Base-by-base conservation (phyloP, 768 basidiomycete species). In the Lepiota brunneoincarnata region DNA sequence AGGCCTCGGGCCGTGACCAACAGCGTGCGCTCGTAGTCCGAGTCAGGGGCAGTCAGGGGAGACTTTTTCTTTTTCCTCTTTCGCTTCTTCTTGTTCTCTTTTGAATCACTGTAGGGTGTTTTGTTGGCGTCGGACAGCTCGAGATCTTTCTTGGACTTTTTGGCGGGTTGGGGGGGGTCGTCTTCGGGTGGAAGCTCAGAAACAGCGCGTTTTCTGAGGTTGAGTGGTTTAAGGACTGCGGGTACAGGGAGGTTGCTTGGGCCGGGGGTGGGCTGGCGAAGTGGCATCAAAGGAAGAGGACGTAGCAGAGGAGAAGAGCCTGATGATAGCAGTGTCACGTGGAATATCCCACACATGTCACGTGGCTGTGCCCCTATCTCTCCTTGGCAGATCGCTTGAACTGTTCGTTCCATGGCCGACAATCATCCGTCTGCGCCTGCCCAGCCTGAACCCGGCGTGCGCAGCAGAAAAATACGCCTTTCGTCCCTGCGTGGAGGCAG, bases 51-150 rank as follows among this genome's bases (percentile, higher is more conserved):
- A 12, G 72, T 72, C 23, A 75, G 63, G 20, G 72, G 67, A 1
- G 60, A 61, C 58, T 72, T 74, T 58, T 61, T 69, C 58, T 67
- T 72, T 64, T 69, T 73, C 59, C 69, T 75, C 49, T 71, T 72
- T 48, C 69, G 69, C 17, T 62, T 59, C 37, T 63, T 68, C 36
- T 48, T 59, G 23, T 61, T 61, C 38, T 58, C 57, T 44, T 41
- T 48, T 1, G 17, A 6, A 14, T n/a, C n/a, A n/a, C n/a, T n/a
- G n/a, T 26, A 4, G 6, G 51, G 37, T 12, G 41, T 26, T 58
- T 45, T n/a, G 40, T 42, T 54, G 49, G 26, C 23, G 48, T 61
- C 35, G 60, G 57, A 45, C 67, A 66, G 49, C 60, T 66, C 59
- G 62, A 71, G 26, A 58, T 55, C 63, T 69, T 72, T 61, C 72